These are phyloP conservation scores for Naganishia vishniacii DNA, from an alignment of 768 basidiomycete species.

Conservation along the genomic window DNA sequence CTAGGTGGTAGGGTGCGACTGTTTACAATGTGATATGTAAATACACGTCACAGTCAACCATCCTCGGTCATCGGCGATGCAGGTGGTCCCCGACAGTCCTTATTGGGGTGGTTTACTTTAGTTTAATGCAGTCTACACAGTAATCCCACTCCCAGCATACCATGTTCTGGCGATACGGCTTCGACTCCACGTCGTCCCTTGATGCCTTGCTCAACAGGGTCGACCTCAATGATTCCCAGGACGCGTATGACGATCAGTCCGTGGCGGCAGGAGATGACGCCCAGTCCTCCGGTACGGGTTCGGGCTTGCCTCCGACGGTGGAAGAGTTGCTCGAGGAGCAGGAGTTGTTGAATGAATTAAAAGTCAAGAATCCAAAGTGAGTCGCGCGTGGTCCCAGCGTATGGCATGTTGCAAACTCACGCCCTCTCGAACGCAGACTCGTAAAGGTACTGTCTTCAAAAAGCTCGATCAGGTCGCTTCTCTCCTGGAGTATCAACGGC, in stretches of 20 bases:
- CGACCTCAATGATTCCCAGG: conserved; percentile 1
- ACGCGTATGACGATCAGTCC: conserved; percentile 4
- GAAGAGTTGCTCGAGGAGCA: conserved; percentile 90
- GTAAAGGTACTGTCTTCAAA: conserved; percentile 37
- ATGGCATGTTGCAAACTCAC: conserved; percentile 49
- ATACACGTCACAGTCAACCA: too few species aligned
- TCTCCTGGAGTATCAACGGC: conserved; percentile 46
- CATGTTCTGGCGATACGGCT: conserved; percentile 45
- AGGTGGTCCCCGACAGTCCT: too few species aligned
- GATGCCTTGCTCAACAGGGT: conserved; percentile 65
- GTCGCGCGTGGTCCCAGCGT: conserved; percentile 81
- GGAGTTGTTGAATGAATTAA: conserved; percentile 90
- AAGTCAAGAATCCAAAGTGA: conserved; percentile 77
- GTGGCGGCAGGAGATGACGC: conserved; percentile 51
- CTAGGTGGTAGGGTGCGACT: too few species aligned
- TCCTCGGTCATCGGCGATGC: too few species aligned
- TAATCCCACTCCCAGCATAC: background rate
- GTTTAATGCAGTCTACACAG: background rate
- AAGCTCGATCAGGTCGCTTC: conserved; percentile 36
- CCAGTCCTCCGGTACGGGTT: conserved; percentile 10
- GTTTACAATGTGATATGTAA: too few species aligned
- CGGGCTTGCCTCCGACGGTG: conserved; percentile 52
- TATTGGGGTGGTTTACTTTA: too few species aligned
- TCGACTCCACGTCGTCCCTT: conserved; percentile 49
- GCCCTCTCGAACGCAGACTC: conserved; percentile 34